Evolutionary conservation across 2,329 filamentous ascomycete genomes (phyloP), one percentile per base, ranked within the genome.

Genomic region (Gliomastix tumulicola): DNA sequence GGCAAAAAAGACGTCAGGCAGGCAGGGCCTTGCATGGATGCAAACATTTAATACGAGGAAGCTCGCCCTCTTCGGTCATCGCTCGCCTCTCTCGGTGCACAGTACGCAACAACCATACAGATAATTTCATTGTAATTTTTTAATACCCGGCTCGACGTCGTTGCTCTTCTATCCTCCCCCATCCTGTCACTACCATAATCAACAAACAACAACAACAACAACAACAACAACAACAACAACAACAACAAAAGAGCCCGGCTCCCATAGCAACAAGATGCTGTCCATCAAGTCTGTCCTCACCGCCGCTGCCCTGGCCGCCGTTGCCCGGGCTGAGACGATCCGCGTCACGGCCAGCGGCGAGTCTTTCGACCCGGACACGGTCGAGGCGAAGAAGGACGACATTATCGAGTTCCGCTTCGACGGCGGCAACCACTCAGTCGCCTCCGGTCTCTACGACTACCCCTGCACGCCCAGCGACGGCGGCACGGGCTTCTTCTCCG

Each of bases 401-500:
- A 35, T 59, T 11, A 41, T 63, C 25, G 57, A 62, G 44, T 63
- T 63, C 35, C 53, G 53, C 31, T 64, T 63, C 23, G 47, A 56
- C 35, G 43, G 55, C 15, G 46, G 49, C 39, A 59, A 63, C 39
- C 60, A 64, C 53, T 60, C 56, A 37, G 57, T 63, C 12, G 59
- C 59, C 16, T 46, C 49, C 25, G 59, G 59, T 20, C 51, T 50
- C 43, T 63, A 59, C 42, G 39, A 48, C 10, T 50, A 51, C 34
- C 55, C 59, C n/a, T 64, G 60, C 45, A 49, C 51, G 19, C 54
- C 58, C 17, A 22, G 57, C 10, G 40, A 53, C 20, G 23, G 52
- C 15, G 51, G 53, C 34, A 49, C 42, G n/a, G 57, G 59, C 6
- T 63, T 63, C 47, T 63, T 56, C 43, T 63, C 60, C 13, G 59